Evolutionary conservation across 306 rosid species (phyloP).

Genomic region (Gastrolobium villosum): DNA sequence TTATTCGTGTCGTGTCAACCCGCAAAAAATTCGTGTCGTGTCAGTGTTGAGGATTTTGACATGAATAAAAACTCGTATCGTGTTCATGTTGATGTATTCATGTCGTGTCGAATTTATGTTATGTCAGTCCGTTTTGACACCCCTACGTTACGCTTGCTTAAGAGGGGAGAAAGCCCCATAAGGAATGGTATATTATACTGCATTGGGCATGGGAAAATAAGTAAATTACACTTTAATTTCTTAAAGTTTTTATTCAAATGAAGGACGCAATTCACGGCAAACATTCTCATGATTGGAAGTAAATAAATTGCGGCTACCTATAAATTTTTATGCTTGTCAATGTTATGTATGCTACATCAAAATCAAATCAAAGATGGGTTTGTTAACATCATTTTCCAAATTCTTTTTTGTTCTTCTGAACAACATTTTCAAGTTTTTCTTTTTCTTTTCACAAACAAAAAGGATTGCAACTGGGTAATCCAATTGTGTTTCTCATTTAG

Average conservation of each 20-base stretch:
- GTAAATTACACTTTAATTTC: no score
- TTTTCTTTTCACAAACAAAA: not conserved
- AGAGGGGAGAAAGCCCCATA: not conserved
- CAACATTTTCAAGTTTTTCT: not conserved
- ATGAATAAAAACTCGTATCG: no score
- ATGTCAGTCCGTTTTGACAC: no score
- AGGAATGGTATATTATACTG: no score
- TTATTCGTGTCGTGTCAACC: no score
- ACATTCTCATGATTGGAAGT: not conserved
- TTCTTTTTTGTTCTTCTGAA: not conserved
- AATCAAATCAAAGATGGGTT: conserved; percentile 9
- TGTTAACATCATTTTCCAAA: conserved; percentile 1
- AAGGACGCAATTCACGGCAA: not conserved
- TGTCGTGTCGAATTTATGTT: no score
- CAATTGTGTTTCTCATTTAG: not conserved
- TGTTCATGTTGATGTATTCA: no score
- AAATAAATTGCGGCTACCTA: not conserved
- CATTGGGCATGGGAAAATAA: no score
- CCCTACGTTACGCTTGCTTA: not conserved
- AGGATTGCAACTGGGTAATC: not conserved
- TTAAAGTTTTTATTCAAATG: not conserved
- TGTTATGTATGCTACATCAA: not conserved
- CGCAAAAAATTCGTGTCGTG: no score
- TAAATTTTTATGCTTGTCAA: not conserved
- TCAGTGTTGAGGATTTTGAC: no score